Percentiles rank a stretch among this genome's conserved stretches.
These are phyloP conservation scores for Rubia balearica DNA, from an alignment of 305 asterid species.

Conservation along the genomic window DNA sequence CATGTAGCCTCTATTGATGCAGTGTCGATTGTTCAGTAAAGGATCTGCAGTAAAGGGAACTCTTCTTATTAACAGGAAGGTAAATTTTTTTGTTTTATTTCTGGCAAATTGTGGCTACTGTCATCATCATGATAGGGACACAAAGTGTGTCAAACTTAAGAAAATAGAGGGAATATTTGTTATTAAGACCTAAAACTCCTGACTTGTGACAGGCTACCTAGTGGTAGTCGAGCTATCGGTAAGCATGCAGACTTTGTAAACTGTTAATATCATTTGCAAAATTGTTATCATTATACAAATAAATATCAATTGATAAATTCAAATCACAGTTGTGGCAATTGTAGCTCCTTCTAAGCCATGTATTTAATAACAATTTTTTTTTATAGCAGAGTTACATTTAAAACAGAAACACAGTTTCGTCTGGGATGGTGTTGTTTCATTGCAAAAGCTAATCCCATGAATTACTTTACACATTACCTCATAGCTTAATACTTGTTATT, in stretches of 20 bases:
- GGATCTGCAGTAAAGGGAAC: constrained; percentile 89
- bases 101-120: not conserved
- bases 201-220: no score
- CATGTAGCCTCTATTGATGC: constrained; percentile 12
- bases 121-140: not conserved
- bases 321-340: not conserved
- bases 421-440: not conserved
- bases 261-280: not conserved
- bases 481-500: not conserved
- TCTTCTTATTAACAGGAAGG: constrained; percentile 65
- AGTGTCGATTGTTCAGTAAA: constrained; percentile 45
- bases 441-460: not conserved
- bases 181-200: no score
- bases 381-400: not conserved
- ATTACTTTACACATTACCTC: not conserved
- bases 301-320: not conserved
- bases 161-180: no score
- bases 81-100: constrained; percentile 18
- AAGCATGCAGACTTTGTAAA: no score
- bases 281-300: not conserved
- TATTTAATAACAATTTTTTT: not conserved
- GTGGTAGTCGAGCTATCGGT: no score
- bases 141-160: no score
- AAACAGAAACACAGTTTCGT: not conserved
- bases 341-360: not conserved